Evolutionary conservation across 2,329 filamentous ascomycete genomes (phyloP).

Genomic region (Fusarium illudens): DNA sequence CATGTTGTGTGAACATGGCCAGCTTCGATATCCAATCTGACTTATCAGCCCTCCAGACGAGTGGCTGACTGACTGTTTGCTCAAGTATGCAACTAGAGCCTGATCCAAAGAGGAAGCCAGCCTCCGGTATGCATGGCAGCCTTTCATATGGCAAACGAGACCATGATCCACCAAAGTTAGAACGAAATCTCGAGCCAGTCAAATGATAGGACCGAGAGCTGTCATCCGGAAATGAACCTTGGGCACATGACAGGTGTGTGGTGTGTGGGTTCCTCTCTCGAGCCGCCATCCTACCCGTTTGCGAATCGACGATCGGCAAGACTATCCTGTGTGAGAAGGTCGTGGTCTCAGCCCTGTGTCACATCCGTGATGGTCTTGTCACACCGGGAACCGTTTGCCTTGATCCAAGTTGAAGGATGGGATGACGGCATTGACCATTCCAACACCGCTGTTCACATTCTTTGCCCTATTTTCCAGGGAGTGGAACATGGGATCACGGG

Average conservation of each 20-base stretch:
- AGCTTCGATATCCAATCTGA: neutral
- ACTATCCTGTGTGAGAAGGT: neutral
- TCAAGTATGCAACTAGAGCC: neutral
- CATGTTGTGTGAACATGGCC: neutral
- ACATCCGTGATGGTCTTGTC: neutral
- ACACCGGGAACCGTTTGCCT: constrained; percentile 7
- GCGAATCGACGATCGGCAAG: constrained; percentile 1
- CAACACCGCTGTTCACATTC: constrained; percentile 15
- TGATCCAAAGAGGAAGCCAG: neutral
- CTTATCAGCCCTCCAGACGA: neutral
- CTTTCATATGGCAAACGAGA: neutral
- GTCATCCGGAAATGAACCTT: neutral
- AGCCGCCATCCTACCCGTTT: constrained; percentile 4
- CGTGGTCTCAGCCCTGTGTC: constrained; percentile 20
- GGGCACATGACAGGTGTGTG: neutral
- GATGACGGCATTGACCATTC: constrained; percentile 28
- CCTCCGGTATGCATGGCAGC: neutral
- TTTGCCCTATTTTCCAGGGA: neutral
- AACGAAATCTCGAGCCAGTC: neutral
- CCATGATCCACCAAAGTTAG: neutral
- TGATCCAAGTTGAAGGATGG: neutral
- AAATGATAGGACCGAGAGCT: neutral
- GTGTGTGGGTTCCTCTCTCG: neutral
- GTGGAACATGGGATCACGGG: neutral
- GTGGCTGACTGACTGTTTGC: neutral